A percentile compares a stretch with the other conserved stretches of the same genome.
These are phyloP conservation scores for Gyrodon lividus DNA, from an alignment of 768 basidiomycete genomes.

Conservation along the genomic window DNA sequence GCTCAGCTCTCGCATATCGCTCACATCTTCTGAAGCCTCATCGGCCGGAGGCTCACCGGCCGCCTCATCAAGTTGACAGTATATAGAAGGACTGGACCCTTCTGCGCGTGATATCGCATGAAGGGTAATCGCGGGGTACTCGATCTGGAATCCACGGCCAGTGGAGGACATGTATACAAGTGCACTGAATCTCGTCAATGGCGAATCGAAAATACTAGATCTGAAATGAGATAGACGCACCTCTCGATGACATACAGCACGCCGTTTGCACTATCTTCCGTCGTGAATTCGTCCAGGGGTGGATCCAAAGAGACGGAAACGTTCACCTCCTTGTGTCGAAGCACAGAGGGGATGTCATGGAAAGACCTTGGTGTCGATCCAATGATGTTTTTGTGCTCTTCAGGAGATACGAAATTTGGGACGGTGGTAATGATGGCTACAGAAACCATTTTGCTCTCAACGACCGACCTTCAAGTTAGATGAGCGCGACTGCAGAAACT, in stretches of 20 bases:
- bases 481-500: not conserved
- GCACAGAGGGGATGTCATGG: slow-evolving; percentile 77
- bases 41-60: slow-evolving; percentile 34
- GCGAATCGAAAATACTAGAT: slow-evolving; percentile 3
- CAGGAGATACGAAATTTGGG: slow-evolving; percentile 50
- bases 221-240: slow-evolving; percentile 38
- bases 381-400: slow-evolving; percentile 66
- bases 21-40: slow-evolving; percentile 35
- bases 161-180: slow-evolving; percentile 74
- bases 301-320: slow-evolving; percentile 74
- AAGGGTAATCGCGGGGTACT: slow-evolving; percentile 87
- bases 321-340: slow-evolving; percentile 70
- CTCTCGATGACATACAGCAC: slow-evolving; percentile 85
- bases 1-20: slow-evolving; percentile 75
- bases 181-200: slow-evolving; percentile 43
- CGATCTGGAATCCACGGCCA: slow-evolving; percentile 76
- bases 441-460: slow-evolving; percentile 14
- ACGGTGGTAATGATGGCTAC: slow-evolving; percentile 37
- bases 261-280: slow-evolving; percentile 54
- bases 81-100: slow-evolving; percentile 62
- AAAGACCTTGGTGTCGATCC: slow-evolving; percentile 86
- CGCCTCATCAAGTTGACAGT: slow-evolving; percentile 91
- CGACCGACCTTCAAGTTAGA: not conserved
- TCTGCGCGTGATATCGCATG: slow-evolving; percentile 86
- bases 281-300: slow-evolving; percentile 55